Base-by-base conservation (phyloP, 306 rosid species). In the Carpinus viminea region DNA sequence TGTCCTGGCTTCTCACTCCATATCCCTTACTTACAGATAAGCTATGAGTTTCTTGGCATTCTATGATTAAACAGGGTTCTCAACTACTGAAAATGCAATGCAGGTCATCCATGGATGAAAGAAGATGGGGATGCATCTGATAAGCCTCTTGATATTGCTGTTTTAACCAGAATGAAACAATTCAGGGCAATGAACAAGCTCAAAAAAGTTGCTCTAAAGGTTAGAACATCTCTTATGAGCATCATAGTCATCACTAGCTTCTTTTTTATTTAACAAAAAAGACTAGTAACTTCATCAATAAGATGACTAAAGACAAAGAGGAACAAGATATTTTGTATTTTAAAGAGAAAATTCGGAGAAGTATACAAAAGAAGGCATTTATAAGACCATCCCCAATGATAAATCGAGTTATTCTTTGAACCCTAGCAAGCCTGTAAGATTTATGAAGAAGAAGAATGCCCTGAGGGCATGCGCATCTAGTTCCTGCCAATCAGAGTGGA, bases 91-190 rank as follows among this genome's bases (percentile, higher is more conserved):
- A 62, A 74, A 21, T 78, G 74, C 24, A 68, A 61, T 88, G 85
- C 90, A 95, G 98, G 89, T 84, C 98, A 95, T 87, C 97, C 98
- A 64, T 95, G 98, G 98, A 85, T 95, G 97, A 89, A 91, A 87
- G 98, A 80, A 84, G 98, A 95, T 78, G 98, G 98, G 36, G 91
- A 81, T 73, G 97, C 96, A 86, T 85, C 98, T 48, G 97, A 94
- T 84, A 87, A 91, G 85, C 98, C 98, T 75, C 95, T 94, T 83
- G 98, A 94, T 85, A 86, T 88, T 88, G 93, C 97, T 73, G 98
- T 94, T 78, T 85, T 94, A 79, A 75, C 90, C 68, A 91, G 98
- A 91, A 91, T 94, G 93, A 94, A 94, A 71, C 98, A 94, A 88
- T 94, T 94, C 85, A 88, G 97, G 65, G 98, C 98, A 81, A 94